Conservation (phyloP, 129 eudicot species). For the Helianthus annuus region HanXRQr2.0-SUNRISE NC_035439.2:83370885-83371384, state of each 20-base stretch:
- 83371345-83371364: neutral
- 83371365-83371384: neutral
- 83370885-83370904: constrained; percentile 62
- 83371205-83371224: constrained; percentile 14
- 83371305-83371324: neutral
- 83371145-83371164: constrained; percentile 26
- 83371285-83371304: constrained; percentile 17
- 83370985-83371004: constrained; percentile 39
- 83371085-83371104: constrained; percentile 55
- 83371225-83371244: constrained; percentile 4
- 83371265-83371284: constrained; percentile 21
- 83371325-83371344: neutral
- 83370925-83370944: constrained; percentile 73
- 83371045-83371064: constrained; percentile 41
- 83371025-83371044: constrained; percentile 50
- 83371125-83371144: constrained; percentile 15
- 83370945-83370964: constrained; percentile 51
- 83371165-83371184: constrained; percentile 22
- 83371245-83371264: neutral
- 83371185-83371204: constrained; percentile 21
- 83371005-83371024: constrained; percentile 46
- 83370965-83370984: constrained; percentile 52
- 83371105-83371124: constrained; percentile 49
- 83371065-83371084: constrained; percentile 58
- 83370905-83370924: constrained; percentile 54